A percentile compares a stretch with the other conserved stretches of the same genome.
Evolutionary conservation across 2,329 filamentous ascomycete species (phyloP).

Genomic region (Tricladium varicosporioides): DNA sequence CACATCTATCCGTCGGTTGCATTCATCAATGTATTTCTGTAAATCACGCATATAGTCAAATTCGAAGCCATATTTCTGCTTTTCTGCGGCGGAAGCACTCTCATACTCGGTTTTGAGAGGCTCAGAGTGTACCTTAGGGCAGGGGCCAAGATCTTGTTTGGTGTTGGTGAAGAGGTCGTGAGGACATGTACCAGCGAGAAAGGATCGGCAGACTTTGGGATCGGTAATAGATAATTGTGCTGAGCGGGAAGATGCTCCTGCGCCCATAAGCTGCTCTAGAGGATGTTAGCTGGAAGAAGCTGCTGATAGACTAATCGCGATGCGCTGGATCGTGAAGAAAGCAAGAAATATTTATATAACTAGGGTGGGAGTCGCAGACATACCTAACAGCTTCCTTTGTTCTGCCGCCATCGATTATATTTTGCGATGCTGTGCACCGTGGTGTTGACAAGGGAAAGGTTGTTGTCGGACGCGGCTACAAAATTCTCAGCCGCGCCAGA

Average conservation of each 20-base stretch:
- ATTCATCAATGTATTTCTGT: constrained; percentile 95
- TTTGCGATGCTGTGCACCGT: constrained; percentile 2
- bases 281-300: constrained; percentile 13
- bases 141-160: constrained; percentile 92
- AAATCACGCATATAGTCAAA: constrained; percentile 97
- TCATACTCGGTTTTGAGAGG: constrained; percentile 88
- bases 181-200: constrained; percentile 88
- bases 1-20: constrained; percentile 87
- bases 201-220: constrained; percentile 91
- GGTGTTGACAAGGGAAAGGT: constrained; percentile 6
- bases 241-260: constrained; percentile 68
- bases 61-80: constrained; percentile 74
- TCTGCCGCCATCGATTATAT: constrained; percentile 77
- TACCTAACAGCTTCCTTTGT: constrained; percentile 91
- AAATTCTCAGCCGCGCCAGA: constrained; percentile 20
- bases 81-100: constrained; percentile 65
- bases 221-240: constrained; percentile 86
- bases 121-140: constrained; percentile 85
- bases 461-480: constrained; percentile 5
- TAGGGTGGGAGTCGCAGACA: constrained; percentile 20
- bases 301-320: neutral
- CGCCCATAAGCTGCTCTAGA: constrained; percentile 87
- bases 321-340: neutral
- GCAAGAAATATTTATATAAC: neutral
- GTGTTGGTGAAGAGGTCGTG: constrained; percentile 99